Evolutionary conservation across 495 filamentous ascomycete species (phyloP), one percentile per base, ranked within the genome.

Genomic region (Hypoxylon lienhwacheense): DNA sequence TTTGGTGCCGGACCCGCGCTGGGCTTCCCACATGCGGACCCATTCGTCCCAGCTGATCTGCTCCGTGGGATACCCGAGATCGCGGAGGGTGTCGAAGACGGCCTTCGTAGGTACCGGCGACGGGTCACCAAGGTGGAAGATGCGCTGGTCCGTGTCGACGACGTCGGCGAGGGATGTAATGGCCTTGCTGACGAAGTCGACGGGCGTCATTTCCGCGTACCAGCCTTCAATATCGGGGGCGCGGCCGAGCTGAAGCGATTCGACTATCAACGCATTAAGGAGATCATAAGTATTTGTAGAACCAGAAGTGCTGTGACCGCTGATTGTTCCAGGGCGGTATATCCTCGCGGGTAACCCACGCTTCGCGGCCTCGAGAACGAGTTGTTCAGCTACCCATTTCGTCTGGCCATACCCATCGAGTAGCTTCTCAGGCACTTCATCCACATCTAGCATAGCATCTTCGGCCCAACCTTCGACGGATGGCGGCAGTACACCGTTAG

Each of bases 151-250:
- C 7, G 71, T 68, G 8, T 79, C 63, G 0, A 69, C 77, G 32
- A 84, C 73, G 8, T 80, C 77, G 28, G 77, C 72, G 36, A 87
- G 77, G 29, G 82, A 76, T 22, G 85, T 63, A 47, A 88, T 85
- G 0, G 81, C 76, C 53, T 80, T 80, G 66, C 80, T 84, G 45
- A 87, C 81, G 45, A 86, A 86, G 66, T 88, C 84, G 2, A 85
- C 85, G 0, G 85, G 85, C 2, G 85, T 86, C 83, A 86, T 86
- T 68, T 88, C 85, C 0, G 82, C 82, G 20, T 80, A 78, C 84
- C 85, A 87, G 42, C 81, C 83, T 26, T 81, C 73, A 16, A 86
- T 79, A 44, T 85, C 77, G 0, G 84, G 84, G 3, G 76, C 77
- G 44, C 77, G 78, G 15, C 84, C 83, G 0, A 88, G 59, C 21